Evolutionary conservation across 2,329 filamentous ascomycete genomes (phyloP).

Genomic region (Hortaea sp.): DNA sequence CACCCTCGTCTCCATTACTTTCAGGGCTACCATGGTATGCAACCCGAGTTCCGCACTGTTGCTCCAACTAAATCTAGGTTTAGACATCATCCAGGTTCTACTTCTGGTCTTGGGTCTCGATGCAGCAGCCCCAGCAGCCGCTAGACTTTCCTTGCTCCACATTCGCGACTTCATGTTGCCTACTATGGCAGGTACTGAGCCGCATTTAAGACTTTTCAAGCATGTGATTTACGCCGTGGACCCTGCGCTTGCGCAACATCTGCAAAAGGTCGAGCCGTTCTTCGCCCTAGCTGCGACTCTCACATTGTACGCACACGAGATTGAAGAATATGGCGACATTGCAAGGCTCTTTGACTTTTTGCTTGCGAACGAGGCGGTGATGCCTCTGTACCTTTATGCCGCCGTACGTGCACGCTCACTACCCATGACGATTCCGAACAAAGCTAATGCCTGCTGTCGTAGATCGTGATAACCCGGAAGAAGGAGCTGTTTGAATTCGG

Average conservation of each 20-base stretch:
- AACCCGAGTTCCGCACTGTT: no score
- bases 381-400: conserved; percentile 84
- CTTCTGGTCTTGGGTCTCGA: conserved; percentile 67
- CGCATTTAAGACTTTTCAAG: conserved; percentile 79
- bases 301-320: conserved; percentile 94
- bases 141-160: conserved; percentile 75
- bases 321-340: conserved; percentile 81
- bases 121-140: conserved; percentile 53
- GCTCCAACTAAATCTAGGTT: no score
- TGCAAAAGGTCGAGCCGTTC: conserved; percentile 56
- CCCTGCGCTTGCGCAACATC: conserved; percentile 58
- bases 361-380: conserved; percentile 75
- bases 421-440: conserved; percentile 1
- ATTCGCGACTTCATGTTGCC: conserved; percentile 98
- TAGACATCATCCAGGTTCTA: conserved; percentile 89
- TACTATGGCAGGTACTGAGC: conserved; percentile 66
- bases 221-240: conserved; percentile 68
- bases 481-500: conserved; percentile 79
- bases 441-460: conserved; percentile 1
- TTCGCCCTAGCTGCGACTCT: conserved; percentile 89
- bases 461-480: conserved; percentile 71
- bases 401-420: conserved; percentile 29
- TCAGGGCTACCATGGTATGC: conserved; percentile 69
- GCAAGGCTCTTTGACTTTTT: conserved; percentile 87
- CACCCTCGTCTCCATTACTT: conserved; percentile 88